Base-by-base conservation (phyloP, 2,329 filamentous ascomycete genomes). In the Colletotrichum zoysiae region DNA sequence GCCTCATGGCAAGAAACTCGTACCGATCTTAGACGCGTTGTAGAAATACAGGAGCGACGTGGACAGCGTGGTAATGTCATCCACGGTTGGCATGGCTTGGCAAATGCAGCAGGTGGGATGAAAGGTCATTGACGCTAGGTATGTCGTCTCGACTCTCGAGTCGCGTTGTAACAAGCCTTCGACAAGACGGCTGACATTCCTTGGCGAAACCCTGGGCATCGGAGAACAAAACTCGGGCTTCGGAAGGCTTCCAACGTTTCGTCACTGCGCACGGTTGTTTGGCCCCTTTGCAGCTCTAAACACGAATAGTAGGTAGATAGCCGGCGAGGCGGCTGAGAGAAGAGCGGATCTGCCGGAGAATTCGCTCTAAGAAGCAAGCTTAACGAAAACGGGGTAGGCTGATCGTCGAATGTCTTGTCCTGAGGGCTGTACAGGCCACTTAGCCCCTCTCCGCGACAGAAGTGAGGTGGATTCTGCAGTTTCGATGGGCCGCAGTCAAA, bases 161-260 rank as follows among this genome's bases (percentile, higher is more conserved):
- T 70, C 60, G 55, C 40, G 46, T 56, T 38, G 60, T 65, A 50
- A 72, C 65, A 70, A 72, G 65, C 70, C 69, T 65, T 72, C 53
- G 60, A 64, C 70, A n/a, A 69, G 65, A 38, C 50, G 50, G 46
- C 55, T 72, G 70, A 65, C 70, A 72, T 65, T 40, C 58, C 70
- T 72, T 72, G 70, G 70, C 70, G 51, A 55, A 57, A 50, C 40
- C 64, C 65, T 70, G 30, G 60, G 30, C 53, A 48, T 55, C 33
- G 50, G 33, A 50, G 50, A 26, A 44, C 46, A 33, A 60, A 64
- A 35, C 44, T 70, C 65, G 65, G 70, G 55, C 30, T 60, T 69
- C 53, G 59, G 46, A 60, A 23, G 53, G 48, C 46, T 60, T 69
- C 59, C 57, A 53, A 56, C 53, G 70, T 72, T 72, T 72, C 70